A percentile compares a stretch with the other conserved stretches of the same genome.
Evolutionary conservation across 2,329 filamentous ascomycete genomes (phyloP).

Genomic region (Exophiala spinifera): DNA sequence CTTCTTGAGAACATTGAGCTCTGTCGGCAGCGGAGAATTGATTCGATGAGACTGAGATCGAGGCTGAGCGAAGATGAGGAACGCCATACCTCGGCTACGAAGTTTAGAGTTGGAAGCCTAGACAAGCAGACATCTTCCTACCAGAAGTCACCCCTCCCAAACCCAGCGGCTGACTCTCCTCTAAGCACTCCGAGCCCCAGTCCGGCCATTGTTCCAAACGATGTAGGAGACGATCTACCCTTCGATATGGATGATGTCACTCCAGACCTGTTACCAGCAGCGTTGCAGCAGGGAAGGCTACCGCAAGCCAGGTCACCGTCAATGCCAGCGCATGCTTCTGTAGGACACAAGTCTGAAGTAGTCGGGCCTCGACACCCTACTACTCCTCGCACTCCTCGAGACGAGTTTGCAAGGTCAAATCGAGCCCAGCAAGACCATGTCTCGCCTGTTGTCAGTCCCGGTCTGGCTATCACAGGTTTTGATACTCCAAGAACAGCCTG

Average conservation of each 20-base stretch:
- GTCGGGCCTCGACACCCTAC: not conserved
- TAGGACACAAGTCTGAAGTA: not conserved
- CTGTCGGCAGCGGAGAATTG: slow-evolving; percentile 62
- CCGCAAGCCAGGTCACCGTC: not conserved
- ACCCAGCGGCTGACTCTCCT: slow-evolving; percentile 9
- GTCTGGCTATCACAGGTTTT: slow-evolving; percentile 12
- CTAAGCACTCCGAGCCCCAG: slow-evolving; percentile 40
- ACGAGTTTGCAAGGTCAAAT: slow-evolving; percentile 1
- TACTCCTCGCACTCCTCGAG: not conserved
- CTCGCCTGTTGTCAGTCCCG: not conserved
- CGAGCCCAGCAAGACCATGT: not conserved
- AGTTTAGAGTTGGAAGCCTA: slow-evolving; percentile 58
- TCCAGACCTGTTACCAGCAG: slow-evolving; percentile 10
- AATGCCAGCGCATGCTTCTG: not conserved
- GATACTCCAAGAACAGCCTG: slow-evolving; percentile 46
- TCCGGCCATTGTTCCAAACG: slow-evolving; percentile 57
- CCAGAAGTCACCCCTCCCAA: slow-evolving; percentile 6
- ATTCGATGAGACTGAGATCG: slow-evolving; percentile 69
- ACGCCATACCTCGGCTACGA: slow-evolving; percentile 59
- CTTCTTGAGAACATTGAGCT: slow-evolving; percentile 39
- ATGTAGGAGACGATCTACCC: slow-evolving; percentile 72
- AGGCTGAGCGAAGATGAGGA: slow-evolving; percentile 64
- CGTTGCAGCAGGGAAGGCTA: not conserved
- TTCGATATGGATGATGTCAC: slow-evolving; percentile 88
- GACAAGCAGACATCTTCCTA: slow-evolving; percentile 52